These are phyloP conservation scores for Rhododendron vialii DNA, from an alignment of 148 eudicot species.

Conservation along the genomic window DNA sequence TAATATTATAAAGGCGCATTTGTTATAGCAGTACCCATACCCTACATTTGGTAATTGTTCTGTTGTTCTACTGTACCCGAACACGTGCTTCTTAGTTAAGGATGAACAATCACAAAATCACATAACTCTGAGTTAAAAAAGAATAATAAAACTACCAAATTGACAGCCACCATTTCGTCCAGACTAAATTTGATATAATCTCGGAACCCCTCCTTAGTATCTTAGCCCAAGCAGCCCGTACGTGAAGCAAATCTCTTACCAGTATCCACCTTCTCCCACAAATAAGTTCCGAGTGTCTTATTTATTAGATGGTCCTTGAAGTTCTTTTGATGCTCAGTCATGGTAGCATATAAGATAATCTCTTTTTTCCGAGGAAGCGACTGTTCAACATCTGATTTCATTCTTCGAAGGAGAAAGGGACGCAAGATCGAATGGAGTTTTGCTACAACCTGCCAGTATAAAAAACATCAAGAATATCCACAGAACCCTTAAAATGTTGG, in stretches of 20 bases:
- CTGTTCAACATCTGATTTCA: constrained; percentile 86
- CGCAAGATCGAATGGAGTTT: constrained; percentile 93
- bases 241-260: constrained; percentile 34
- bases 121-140: background rate
- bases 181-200: background rate
- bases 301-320: constrained; percentile 82
- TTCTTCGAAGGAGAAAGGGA: constrained; percentile 88
- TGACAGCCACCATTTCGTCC: background rate
- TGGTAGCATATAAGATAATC: constrained; percentile 79
- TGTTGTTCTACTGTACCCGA: background rate
- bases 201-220: background rate
- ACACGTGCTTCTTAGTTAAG: background rate
- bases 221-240: background rate
- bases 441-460: constrained; percentile 63
- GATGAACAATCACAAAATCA: background rate
- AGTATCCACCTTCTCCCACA: constrained; percentile 35
- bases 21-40: background rate
- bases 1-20: no score
- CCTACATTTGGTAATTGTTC: background rate
- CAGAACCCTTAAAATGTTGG: background rate
- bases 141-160: background rate
- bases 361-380: constrained; percentile 91
- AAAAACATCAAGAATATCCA: background rate
- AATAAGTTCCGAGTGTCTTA: constrained; percentile 53
- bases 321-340: constrained; percentile 83